Percentiles rank a stretch among this genome's conserved stretches.
phyloP scores from a whole-genome alignment of 345 rosid species.

The Salix caprea region DNA sequence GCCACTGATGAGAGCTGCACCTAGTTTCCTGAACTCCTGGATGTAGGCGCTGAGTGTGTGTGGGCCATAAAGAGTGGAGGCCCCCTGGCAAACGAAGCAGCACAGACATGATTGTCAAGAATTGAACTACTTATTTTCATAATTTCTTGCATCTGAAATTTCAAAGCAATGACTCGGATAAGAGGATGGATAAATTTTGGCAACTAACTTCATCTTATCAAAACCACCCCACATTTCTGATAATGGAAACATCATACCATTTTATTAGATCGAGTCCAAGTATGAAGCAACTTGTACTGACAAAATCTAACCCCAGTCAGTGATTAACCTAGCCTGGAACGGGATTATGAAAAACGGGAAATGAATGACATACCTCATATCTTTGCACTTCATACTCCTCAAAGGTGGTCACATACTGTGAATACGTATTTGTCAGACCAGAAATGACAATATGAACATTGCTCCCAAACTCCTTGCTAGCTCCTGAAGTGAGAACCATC shows the following conservation, averaged over 20 bases:
- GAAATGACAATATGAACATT: constrained; percentile 74
- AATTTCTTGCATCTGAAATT: not conserved
- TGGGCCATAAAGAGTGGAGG: constrained; percentile 84
- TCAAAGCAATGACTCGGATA: not conserved
- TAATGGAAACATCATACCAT: not conserved
- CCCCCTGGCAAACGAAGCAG: constrained; percentile 51
- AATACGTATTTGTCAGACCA: constrained; percentile 85
- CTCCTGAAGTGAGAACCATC: constrained; percentile 48
- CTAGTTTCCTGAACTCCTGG: constrained; percentile 81
- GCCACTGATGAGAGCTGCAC: constrained; percentile 52
- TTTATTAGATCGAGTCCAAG: not conserved
- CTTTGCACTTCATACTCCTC: constrained; percentile 92
- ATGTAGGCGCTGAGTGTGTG: constrained; percentile 86
- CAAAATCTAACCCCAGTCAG: not conserved
- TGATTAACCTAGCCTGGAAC: not conserved
- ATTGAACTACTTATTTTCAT: not conserved
- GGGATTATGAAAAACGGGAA: not conserved
- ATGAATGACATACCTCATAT: constrained; percentile 60
- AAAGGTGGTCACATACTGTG: constrained; percentile 87
- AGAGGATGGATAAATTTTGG: not conserved
- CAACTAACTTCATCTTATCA: not conserved
- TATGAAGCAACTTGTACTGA: not conserved
- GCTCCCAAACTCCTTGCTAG: constrained; percentile 34
- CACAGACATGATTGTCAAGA: not conserved
- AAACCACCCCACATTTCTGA: not conserved